Base-by-base conservation (phyloP, 441 rosid species). In the Gossypium davidsonii region DNA sequence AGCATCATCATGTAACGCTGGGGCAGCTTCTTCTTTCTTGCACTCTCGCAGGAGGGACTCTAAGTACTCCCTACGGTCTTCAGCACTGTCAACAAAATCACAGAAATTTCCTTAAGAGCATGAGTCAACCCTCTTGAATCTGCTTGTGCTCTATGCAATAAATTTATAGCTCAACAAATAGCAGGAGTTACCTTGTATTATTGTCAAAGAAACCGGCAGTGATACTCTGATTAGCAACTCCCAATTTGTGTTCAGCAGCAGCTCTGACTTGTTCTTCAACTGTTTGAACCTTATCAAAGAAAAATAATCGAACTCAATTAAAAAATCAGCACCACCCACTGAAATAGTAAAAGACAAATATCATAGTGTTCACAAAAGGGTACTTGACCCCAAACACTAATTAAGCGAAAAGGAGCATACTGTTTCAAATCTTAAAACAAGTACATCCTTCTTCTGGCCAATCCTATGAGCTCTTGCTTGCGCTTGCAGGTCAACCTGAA, bases 261-360 rank as follows among this genome's bases (percentile, higher is more conserved):
- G 96, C 97, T 83, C 98, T 87, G 42, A 93, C 98, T 90, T 93
- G 97, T 79, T 93, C 97, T 83, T 93, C 98, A 66, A 93, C 97
- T 73, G 96, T 91, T 87, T 89, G 85, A 76, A 91, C 98, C 98
- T 92, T 77, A 73, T 71, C 25, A 74, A 51, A 79, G 55, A 56
- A 79, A 39, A 76, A 59, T 61, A 60, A 60, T 21, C 23, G 37
- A 28, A 25, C 2, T 4, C 9, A 1, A 61, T 49, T 61, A 44
- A 6, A 72, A 8, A 56, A 7, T 11, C 11, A 28, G 64, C 60
- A 59, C 26, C 7, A 48, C 31, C 28, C 25, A 65, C 12, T 31
- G 69, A 2, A 49, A 26, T 46, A 26, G 23, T 17, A 31, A 72
- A 49, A 60, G 5, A 51, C 31, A 56, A 51, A 68, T 68, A 44